Base-by-base conservation (phyloP, 345 rosid species). In the Rubroshorea leprosula region DNA sequence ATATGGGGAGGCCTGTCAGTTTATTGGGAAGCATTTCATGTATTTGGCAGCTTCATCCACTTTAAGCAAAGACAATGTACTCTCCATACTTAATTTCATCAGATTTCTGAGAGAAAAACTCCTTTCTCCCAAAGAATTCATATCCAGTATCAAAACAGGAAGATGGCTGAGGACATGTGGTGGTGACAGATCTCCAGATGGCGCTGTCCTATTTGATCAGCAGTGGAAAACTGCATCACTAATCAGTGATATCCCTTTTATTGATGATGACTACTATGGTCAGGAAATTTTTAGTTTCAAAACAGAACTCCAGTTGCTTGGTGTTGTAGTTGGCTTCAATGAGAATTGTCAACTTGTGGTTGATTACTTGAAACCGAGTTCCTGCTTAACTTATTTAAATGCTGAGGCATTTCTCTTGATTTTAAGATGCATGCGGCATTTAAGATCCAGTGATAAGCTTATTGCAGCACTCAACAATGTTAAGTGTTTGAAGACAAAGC, bases 21-120 rank as follows among this genome's bases (percentile, higher is more conserved):
- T 70, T 52, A 75, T 74, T 21, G 94, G 89, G 23, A 20, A 78
- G 0, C 85, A 64, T 45, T 82, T 89, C 16, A 80, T 82, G 89
- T 47, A 68, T 48, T 52, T 72, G 35, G 85, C 83, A 38, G 63
- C 64, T 58, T 76, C 74, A 11, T 70, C 72, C 0, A 61, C 44
- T 8, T 58, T 80, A 17, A 75, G 83, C 4, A 69, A 53, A 52
- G 68, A 65, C 6, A 70, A 71, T 20, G 78, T 76, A 24, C 64
- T 82, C 10, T 78, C 94, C 6, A 77, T 80, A 0, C 77, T 89
- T 31, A 63, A 60, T 14, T 79, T 89, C 69, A 83, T 89, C 21
- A 83, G 62, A 49, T 58, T 67, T 66, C 69, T 89, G 60, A 71
- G 78, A 50, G 50, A 49, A 24, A 73, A 55, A 18, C 4, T 2